Conservation (phyloP, 257 asterid species). For the Salvia miltiorrhiza region DNA sequence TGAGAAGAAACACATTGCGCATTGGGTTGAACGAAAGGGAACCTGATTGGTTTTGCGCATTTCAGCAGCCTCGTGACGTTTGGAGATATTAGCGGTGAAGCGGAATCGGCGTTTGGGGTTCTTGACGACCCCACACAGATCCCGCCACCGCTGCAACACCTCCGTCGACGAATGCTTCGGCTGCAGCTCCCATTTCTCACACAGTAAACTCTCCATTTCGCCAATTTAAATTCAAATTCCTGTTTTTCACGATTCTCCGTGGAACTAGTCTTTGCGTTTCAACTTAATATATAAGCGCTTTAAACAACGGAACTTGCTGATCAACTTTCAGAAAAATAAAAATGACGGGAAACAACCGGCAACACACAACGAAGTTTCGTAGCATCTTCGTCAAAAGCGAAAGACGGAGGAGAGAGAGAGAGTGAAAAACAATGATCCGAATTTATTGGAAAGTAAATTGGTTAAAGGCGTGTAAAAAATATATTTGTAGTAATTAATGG, state of each 20-base stretch:
- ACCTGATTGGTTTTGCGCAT: slow-evolving; percentile 82
- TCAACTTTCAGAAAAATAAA: neutral
- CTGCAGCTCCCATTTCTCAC: slow-evolving; percentile 70
- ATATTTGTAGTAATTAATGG: neutral
- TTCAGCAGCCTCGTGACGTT: slow-evolving; percentile 71
- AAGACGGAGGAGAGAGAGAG: neutral
- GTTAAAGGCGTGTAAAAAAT: neutral
- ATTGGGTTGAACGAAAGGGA: neutral
- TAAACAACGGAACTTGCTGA: neutral
- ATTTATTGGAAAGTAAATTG: slow-evolving; percentile 19
- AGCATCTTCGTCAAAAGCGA: neutral
- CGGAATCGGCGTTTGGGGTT: slow-evolving; percentile 81
- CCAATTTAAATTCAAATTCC: neutral
- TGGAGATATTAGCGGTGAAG: slow-evolving; percentile 82
- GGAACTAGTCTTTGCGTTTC: neutral
- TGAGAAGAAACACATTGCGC: no score
- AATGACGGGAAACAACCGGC: neutral
- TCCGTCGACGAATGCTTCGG: slow-evolving; percentile 73
- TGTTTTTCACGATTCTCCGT: neutral
- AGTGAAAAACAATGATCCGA: slow-evolving; percentile 26
- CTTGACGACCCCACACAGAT: slow-evolving; percentile 67
- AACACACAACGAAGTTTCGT: slow-evolving; percentile 16
- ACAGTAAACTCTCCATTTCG: slow-evolving; percentile 54
- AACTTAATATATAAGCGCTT: neutral
- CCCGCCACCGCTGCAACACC: slow-evolving; percentile 72